Base-by-base conservation (phyloP, 805 yeast species). In the Spathaspora arborariae region DNA sequence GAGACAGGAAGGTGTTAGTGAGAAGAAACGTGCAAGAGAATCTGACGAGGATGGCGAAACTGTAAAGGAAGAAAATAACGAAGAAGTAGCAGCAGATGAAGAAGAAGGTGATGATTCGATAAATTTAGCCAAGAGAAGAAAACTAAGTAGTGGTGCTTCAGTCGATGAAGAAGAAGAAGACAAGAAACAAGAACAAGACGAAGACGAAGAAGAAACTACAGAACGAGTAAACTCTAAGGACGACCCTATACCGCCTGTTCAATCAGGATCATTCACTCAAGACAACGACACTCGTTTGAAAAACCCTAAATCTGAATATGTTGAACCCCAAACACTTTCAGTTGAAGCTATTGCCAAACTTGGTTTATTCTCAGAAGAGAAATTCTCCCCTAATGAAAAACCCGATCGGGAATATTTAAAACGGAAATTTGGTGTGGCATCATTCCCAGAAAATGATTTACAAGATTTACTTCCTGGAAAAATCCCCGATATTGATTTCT, bases 401-500 rank as follows among this genome's bases (percentile, higher is more conserved):
- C 80, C 80, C n/a, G 89, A 89, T 5, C 82, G 79, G 37, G 96
- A 87, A 41, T 88, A 78, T 56, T 63, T 86, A 48, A 85, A 86
- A 59, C 75, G 75, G 53, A 85, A 85, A 60, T 89, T 83, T 57
- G 96, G 87, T 3, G 99, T 94, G 13, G 87, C 94, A 0, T 82
- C 91, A n/a, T 94, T 82, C 61, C 99, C 99, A 0, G 79, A 82
- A 26, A 74, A 74, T 35, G 96, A 91, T 59, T 69, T 94, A 39
- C 74, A 80, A 53, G 85, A 82, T 46, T 64, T 85, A 51, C 70
- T 94, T 24, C 96, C 99, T 0, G 99, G 99, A 2, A 80, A 75
- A 30, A 83, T 90, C 20, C 99, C 99, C 9, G 82, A 87, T 62
- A 78, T 76, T 46, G 98, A 94, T 64, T 89, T 88, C 55, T 84